A percentile compares a stretch with the other conserved stretches of the same genome.
Conservation (phyloP, 73 alveolate genomes). For the Uronychia setigera region DNA sequence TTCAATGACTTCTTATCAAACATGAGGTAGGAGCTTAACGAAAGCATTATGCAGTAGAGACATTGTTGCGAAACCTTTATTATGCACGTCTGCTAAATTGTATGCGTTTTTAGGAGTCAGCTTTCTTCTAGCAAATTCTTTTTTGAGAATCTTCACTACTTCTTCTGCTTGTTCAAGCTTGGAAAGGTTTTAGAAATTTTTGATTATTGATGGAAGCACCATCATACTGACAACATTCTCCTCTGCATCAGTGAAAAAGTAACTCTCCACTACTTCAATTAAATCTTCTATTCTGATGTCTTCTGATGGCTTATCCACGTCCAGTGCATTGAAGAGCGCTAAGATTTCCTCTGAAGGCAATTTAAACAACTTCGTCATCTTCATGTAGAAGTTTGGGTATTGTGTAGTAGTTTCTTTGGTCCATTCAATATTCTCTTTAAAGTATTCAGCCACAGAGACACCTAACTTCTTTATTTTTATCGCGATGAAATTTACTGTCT, state of each 20-base stretch:
- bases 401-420: not conserved
- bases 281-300: slow-evolving; percentile 34
- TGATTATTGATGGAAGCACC: not conserved
- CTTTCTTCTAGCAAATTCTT: not conserved
- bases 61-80: not conserved
- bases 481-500: slow-evolving; percentile 29
- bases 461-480: slow-evolving; percentile 1
- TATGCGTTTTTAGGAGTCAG: not conserved
- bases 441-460: not conserved
- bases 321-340: slow-evolving; percentile 17
- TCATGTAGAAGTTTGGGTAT: not conserved
- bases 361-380: not conserved
- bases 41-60: not conserved
- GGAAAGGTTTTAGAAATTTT: not conserved
- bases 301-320: slow-evolving; percentile 25
- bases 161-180: not conserved
- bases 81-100: not conserved
- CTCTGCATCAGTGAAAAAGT: not conserved
- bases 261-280: slow-evolving; percentile 14
- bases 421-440: not conserved
- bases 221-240: not conserved
- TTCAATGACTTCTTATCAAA: not conserved
- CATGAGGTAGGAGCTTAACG: not conserved
- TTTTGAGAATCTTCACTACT: not conserved
- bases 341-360: slow-evolving; percentile 12